Base-by-base conservation (phyloP, 495 filamentous ascomycete species). In the Penicillium turbatum region DNA sequence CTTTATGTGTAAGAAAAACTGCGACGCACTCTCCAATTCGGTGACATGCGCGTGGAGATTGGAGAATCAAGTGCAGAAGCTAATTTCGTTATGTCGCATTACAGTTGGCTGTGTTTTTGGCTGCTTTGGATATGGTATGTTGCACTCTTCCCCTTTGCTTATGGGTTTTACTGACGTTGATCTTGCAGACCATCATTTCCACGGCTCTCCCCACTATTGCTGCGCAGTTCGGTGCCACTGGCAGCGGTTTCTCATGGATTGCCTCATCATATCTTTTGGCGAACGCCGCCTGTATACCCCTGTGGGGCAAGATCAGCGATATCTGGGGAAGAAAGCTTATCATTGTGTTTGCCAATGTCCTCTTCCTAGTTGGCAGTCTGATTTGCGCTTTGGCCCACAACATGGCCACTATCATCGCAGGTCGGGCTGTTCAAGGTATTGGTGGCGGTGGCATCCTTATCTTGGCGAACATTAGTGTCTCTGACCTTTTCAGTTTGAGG, bases 301-400 rank as follows among this genome's bases (percentile, higher is more conserved):
- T 84, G 48, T 92, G 89, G 88, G 89, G 87, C n/a, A 90, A 90
- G 64, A 69, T 92, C 34, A 85, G 81, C 57, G 90, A 95, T 62
- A 92, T 96, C 51, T 95, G 84, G 78, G 90, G 90, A 1, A 81
- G 90, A 21, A 96, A 95, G 62, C 82, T 80, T 2, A 85, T 93
- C 45, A 73, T 95, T 41, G 71, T 96, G 9, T 48, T 85, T 1
- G 87, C 89, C 32, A 88, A 86, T 36, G 70, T 75, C 19, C 66
- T 89, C 21, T 96, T 96, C 73, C 82, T 92, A 58, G 65, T 90
- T 9, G 89, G 86, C 4, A 87, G 83, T 54, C 69, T 95, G 53
- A 75, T 95, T 36, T 83, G 85, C 49, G 90, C 81, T 1, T 60
- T 90, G 30, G 79, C 85, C 15, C 74, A 73, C 30, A 85, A 76